Base-by-base conservation (phyloP, 1,139 yeast species). In the Chernovozyma aurita region DNA sequence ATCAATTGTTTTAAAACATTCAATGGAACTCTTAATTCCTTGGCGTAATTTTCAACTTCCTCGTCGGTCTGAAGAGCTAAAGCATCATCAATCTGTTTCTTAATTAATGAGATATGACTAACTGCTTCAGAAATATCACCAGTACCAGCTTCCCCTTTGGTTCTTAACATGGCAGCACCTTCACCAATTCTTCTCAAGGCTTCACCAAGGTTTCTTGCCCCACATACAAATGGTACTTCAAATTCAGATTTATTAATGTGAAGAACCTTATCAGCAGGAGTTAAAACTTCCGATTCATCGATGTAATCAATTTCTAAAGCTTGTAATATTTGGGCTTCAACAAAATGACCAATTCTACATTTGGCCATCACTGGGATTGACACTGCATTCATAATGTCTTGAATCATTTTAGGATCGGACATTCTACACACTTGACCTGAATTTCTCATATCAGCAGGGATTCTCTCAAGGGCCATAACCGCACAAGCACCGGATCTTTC, bases 81-180 rank as follows among this genome's bases (percentile, higher is more conserved):
- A 21, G 46, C 40, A 28, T 67, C 63, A 36, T 65, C 63, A 49
- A 85, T 80, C 50, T 84, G 77, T 38, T 63, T 55, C 41, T 68
- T 70, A 52, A 85, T 80, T 44, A 72, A 68, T 39, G 77, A 70
- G 44, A 84, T 80, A 57, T 85, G 95, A 52, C 73, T 76, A 38
- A 85, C 88, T n/a, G 95, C 95, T 56, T 85, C 92, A 24, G 86
- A 78, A 37, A 85, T 81, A 57, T 85, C 95, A 35, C 95, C 95
- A 31, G 95, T 85, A 33, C 95, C 95, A 17, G 95, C 94, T 59
- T 84, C 95, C 46, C 95, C 95, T 62, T 85, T 85, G 45, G 94
- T 81, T 58, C 95, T 75, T 53, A 85, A 76, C 92, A 85, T 84
- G 31, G 92, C 90, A 30, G 95, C 94, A 47, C 95, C 95, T 61